phyloP scores from a whole-genome alignment of 1,139 yeast genomes.

The Hyphopichia wangnamkhiaoensis region DNA sequence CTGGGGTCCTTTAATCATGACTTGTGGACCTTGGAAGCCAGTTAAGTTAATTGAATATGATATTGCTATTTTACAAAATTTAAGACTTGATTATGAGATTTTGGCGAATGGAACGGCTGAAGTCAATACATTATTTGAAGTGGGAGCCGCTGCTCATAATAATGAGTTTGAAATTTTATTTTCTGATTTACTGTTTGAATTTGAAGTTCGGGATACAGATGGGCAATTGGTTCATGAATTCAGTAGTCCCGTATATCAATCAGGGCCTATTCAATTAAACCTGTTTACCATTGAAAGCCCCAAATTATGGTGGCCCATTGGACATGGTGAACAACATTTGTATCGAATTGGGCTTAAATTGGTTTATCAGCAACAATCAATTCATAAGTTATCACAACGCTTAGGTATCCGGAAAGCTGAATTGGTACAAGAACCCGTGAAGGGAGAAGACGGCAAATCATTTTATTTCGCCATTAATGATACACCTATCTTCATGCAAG shows the following conservation, averaged over 20 bases:
- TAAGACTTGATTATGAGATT: not conserved
- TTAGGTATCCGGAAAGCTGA: conserved; percentile 42
- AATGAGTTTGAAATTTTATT: conserved; percentile 23
- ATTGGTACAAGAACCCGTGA: conserved; percentile 35
- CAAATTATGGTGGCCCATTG: conserved; percentile 43
- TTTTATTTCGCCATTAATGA: conserved; percentile 45
- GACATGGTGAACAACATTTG: conserved; percentile 36
- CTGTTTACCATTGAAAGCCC: conserved; percentile 17
- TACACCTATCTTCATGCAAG: conserved; percentile 36
- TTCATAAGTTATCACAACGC: conserved; percentile 10
- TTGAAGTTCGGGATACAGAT: not conserved
- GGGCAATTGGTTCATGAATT: not conserved
- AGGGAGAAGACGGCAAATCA: conserved; percentile 30
- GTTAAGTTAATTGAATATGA: conserved; percentile 27
- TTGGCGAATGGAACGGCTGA: conserved; percentile 14
- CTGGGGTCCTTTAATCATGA: conserved; percentile 53
- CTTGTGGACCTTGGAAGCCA: conserved; percentile 50
- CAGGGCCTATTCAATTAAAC: not conserved
- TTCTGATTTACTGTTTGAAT: conserved; percentile 19
- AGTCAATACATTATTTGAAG: conserved; percentile 12
- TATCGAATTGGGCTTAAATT: conserved; percentile 24
- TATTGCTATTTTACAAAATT: conserved; percentile 10
- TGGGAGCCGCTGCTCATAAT: conserved; percentile 5
- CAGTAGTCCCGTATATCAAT: not conserved
- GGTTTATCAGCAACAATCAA: conserved; percentile 4